Percentiles rank a stretch among this genome's conserved stretches.
Evolutionary conservation across 1,284 basidiomycete species (phyloP).

Genomic region (Crucibulum parvulum): DNA sequence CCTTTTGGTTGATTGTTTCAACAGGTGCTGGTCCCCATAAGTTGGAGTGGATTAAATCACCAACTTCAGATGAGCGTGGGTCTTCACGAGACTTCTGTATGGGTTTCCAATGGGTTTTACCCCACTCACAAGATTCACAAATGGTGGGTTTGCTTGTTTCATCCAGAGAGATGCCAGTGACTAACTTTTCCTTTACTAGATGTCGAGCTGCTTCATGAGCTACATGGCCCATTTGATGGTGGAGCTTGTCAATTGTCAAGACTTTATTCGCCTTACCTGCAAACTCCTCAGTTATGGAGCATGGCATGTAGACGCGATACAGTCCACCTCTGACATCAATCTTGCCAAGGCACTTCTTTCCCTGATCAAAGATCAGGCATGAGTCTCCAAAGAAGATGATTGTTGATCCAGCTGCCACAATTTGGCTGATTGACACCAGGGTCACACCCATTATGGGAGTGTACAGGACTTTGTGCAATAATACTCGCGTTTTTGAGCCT

Average conservation of each 20-base stretch:
- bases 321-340: constrained; percentile 5
- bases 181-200: constrained; percentile 29
- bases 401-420: constrained; percentile 2
- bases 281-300: too few species aligned
- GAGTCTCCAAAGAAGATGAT: constrained; percentile 6
- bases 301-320: too few species aligned
- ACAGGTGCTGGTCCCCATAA: constrained; percentile 43
- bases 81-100: constrained; percentile 19
- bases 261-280: too few species aligned
- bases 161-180: constrained; percentile 27
- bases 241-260: constrained; percentile 21
- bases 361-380: constrained; percentile 15
- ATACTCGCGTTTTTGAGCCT: constrained; percentile 12
- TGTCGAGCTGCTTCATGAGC: constrained; percentile 17
- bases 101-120: constrained; percentile 25
- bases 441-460: constrained; percentile 28
- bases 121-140: constrained; percentile 35
- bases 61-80: constrained; percentile 21
- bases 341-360: constrained; percentile 8
- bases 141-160: too few species aligned
- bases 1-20: constrained; percentile 20
- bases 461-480: constrained; percentile 31
- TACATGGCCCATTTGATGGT: constrained; percentile 36
- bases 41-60: constrained; percentile 39
- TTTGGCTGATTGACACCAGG: constrained; percentile 26